A percentile compares a stretch with the other conserved stretches of the same genome.
Evolutionary conservation across 148 eudicot genomes (phyloP).

Genomic region (Nepenthes mirabilis): DNA sequence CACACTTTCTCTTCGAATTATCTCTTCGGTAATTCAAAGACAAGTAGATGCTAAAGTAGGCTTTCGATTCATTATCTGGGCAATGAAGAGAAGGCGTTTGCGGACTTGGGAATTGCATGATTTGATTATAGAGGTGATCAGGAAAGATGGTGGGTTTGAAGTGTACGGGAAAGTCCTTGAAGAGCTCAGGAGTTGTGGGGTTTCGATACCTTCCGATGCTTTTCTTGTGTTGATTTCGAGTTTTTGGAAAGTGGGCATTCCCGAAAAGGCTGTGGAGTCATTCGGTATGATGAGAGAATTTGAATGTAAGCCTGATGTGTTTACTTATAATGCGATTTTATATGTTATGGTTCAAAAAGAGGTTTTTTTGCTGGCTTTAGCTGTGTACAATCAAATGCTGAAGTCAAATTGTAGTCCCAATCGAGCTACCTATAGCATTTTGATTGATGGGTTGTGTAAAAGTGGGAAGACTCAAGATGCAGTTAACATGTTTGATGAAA

Average conservation of each 20-base stretch:
- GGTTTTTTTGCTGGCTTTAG: slow-evolving; percentile 45
- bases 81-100: slow-evolving; percentile 14
- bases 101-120: slow-evolving; percentile 25
- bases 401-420: slow-evolving; percentile 43
- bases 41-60: slow-evolving; percentile 19
- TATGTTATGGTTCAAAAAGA: slow-evolving; percentile 40
- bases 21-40: slow-evolving; percentile 26
- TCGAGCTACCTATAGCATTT: slow-evolving; percentile 43
- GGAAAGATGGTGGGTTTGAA: slow-evolving; percentile 27
- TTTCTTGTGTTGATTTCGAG: slow-evolving; percentile 47
- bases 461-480: slow-evolving; percentile 47
- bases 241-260: slow-evolving; percentile 32
- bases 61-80: slow-evolving; percentile 77
- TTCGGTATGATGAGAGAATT: slow-evolving; percentile 67
- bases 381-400: slow-evolving; percentile 61
- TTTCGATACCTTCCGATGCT: slow-evolving; percentile 27
- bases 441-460: slow-evolving; percentile 73
- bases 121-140: slow-evolving; percentile 26
- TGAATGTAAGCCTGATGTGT: slow-evolving; percentile 44
- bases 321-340: slow-evolving; percentile 47
- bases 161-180: slow-evolving; percentile 53
- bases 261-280: slow-evolving; percentile 52
- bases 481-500: slow-evolving; percentile 52
- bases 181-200: slow-evolving; percentile 25
- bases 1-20: slow-evolving; percentile 13